Evolutionary conservation across 2,329 filamentous ascomycete species (phyloP).

Genomic region (Epichloe aotearoae): DNA sequence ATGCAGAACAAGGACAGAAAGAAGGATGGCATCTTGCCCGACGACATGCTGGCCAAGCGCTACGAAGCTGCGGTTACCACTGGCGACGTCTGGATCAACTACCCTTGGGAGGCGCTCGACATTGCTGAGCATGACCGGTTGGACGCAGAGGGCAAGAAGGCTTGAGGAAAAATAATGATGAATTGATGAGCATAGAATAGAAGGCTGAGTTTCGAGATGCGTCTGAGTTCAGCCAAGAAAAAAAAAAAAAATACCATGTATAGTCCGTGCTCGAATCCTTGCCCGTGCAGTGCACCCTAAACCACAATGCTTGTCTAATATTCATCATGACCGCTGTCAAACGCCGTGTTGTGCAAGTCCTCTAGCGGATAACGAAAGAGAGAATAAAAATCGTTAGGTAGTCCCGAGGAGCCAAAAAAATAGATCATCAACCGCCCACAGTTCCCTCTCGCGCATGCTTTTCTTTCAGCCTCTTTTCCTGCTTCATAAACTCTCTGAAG

Average conservation of each 20-base stretch:
- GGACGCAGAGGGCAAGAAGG: conserved; percentile 34
- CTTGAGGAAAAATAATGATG: not conserved
- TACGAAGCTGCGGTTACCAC: conserved; percentile 84
- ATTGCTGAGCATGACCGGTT: conserved; percentile 82
- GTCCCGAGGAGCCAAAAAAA: not conserved
- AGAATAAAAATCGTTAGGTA: not conserved
- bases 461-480: conserved; percentile 78
- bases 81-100: conserved; percentile 95
- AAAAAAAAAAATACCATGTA: not conserved
- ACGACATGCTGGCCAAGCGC: conserved; percentile 60
- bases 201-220: not conserved
- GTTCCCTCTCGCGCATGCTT: conserved; percentile 50
- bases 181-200: conserved; percentile 1
- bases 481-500: conserved; percentile 94
- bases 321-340: not conserved
- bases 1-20: conserved; percentile 84
- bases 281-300: not conserved
- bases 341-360: not conserved
- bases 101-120: conserved; percentile 92
- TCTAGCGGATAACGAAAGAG: not conserved
- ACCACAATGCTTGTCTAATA: not conserved
- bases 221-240: not conserved
- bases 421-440: conserved; percentile 17
- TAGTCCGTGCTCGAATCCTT: not conserved
- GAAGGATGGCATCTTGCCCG: conserved; percentile 80